Percentiles rank a stretch among this genome's conserved stretches.
Conservation (phyloP, 2,329 filamentous ascomycete species). For the Aspergillus japonicus region DNA sequence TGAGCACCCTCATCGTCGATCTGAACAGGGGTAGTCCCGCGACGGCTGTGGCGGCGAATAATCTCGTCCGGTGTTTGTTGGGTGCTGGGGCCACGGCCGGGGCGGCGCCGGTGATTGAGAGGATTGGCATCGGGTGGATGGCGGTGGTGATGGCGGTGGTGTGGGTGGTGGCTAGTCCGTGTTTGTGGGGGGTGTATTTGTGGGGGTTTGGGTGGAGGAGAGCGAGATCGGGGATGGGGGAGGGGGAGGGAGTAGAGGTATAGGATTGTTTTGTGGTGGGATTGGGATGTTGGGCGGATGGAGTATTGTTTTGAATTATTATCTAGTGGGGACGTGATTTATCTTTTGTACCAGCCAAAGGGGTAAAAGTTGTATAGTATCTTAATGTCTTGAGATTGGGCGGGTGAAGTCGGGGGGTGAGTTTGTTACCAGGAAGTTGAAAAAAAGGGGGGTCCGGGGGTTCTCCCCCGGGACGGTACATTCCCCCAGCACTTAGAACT, state of each 20-base stretch:
- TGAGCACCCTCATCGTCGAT: constrained; percentile 48
- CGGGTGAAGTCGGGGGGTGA: too few relatives aligned
- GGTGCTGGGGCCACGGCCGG: constrained; percentile 25
- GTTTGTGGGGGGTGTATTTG: constrained; percentile 20
- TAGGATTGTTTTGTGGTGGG: too few relatives aligned
- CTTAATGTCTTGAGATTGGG: too few relatives aligned
- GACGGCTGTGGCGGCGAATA: constrained; percentile 24
- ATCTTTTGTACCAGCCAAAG: too few relatives aligned
- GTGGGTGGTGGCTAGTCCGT: constrained; percentile 23
- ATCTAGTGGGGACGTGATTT: too few relatives aligned
- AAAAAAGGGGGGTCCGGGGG: too few relatives aligned
- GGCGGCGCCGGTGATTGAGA: constrained; percentile 21
- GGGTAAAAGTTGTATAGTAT: too few relatives aligned
- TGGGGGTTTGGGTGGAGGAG: constrained; percentile 20
- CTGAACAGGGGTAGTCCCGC: constrained; percentile 26
- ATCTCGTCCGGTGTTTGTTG: constrained; percentile 24
- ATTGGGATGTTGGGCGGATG: too few relatives aligned
- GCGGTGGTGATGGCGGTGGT: constrained; percentile 21
- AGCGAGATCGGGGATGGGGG: not conserved
- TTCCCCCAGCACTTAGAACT: too few relatives aligned
- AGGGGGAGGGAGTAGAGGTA: too few relatives aligned
- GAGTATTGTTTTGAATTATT: too few relatives aligned
- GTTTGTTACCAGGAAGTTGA: too few relatives aligned
- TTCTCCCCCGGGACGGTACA: not conserved
- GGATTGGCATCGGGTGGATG: constrained; percentile 29